These are phyloP conservation scores for Dactylellina parvicollis DNA, from an alignment of 2,329 filamentous ascomycete genomes.

Conservation along the genomic window DNA sequence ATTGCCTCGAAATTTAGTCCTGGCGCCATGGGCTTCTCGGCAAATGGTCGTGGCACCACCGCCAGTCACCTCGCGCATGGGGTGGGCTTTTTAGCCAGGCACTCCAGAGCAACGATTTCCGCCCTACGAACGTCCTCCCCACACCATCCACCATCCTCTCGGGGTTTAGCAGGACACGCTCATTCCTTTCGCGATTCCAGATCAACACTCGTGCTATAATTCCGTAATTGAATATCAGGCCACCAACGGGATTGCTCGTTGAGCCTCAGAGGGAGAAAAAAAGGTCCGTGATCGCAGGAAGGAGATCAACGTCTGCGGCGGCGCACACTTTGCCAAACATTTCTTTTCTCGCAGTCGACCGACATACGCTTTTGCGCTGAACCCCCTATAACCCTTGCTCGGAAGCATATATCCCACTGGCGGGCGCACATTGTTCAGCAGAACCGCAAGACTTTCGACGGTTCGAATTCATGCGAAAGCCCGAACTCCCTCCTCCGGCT, in stretches of 20 bases:
- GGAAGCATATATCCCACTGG: not conserved
- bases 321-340: not conserved
- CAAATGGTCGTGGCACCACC: constrained; percentile 52
- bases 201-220: constrained; percentile 25
- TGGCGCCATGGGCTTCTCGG: constrained; percentile 40
- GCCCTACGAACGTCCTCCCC: not conserved
- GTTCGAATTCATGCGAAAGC: constrained; percentile 35
- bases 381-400: constrained; percentile 8
- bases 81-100: constrained; percentile 16
- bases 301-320: not conserved
- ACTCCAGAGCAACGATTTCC: constrained; percentile 22
- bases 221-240: constrained; percentile 39
- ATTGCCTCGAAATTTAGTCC: constrained; percentile 35
- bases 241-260: not conserved
- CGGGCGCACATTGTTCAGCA: constrained; percentile 15
- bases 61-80: constrained; percentile 11
- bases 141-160: constrained; percentile 31
- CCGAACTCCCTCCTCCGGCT: constrained; percentile 20
- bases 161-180: constrained; percentile 26
- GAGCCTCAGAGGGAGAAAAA: constrained; percentile 22
- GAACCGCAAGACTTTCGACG: constrained; percentile 6
- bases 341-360: too few species aligned
- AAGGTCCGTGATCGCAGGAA: constrained; percentile 9
- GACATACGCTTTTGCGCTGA: not conserved
- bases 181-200: constrained; percentile 15